phyloP scores from a whole-genome alignment of 805 yeast genomes.

The Saturnispora saitoi region DNA sequence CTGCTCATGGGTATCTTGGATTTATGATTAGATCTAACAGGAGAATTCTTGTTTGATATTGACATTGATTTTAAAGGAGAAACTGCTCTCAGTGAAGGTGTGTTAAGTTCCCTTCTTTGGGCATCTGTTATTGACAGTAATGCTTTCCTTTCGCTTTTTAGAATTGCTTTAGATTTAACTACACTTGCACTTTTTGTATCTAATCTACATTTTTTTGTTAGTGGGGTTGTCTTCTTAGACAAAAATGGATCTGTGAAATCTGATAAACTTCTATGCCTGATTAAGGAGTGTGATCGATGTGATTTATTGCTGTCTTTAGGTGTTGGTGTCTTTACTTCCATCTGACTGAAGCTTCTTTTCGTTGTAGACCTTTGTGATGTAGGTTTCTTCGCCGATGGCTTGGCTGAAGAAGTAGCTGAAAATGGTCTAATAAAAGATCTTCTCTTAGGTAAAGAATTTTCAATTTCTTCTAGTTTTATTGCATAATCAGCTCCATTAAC shows the following conservation, averaged over 20 bases:
- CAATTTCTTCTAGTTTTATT: conserved; percentile 20
- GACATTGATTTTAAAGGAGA: background rate
- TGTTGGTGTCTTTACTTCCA: conserved; percentile 1
- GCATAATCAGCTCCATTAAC: conserved; percentile 44
- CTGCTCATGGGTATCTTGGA: background rate
- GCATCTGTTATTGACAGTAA: background rate
- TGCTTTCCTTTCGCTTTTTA: background rate
- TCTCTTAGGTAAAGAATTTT: conserved; percentile 12
- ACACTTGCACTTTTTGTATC: background rate
- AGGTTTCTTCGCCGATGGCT: background rate
- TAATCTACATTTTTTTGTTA: background rate
- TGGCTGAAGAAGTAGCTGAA: conserved; percentile 4
- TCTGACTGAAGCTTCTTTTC: background rate
- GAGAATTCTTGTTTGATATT: background rate
- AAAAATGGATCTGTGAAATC: conserved; percentile 6
- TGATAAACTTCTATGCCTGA: background rate
- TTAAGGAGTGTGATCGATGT: background rate
- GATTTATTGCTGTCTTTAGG: background rate
- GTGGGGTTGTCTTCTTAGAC: conserved; percentile 1
- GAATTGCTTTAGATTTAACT: background rate
- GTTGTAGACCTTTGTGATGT: background rate
- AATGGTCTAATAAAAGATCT: conserved; percentile 5
- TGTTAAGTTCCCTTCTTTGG: background rate
- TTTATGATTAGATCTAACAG: background rate
- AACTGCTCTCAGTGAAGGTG: background rate